Evolutionary conservation across 2,329 filamentous ascomycete genomes (phyloP).

Genomic region (Pestalotiopsis sp.): DNA sequence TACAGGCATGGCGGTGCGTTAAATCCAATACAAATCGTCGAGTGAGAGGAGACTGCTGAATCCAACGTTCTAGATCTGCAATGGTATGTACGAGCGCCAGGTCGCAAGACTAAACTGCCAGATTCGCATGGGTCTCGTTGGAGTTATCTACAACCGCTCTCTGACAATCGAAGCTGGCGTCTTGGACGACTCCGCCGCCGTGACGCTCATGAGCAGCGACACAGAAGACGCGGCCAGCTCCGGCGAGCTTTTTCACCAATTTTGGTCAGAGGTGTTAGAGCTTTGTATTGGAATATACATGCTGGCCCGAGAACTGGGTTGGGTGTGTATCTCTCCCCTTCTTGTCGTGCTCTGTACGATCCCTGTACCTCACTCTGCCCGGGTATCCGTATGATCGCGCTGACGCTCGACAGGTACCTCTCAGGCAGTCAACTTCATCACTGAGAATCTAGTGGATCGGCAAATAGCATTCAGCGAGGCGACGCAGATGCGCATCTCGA

Average conservation of each 20-base stretch:
- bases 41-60: not conserved
- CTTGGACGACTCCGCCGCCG: not conserved
- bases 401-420: not conserved
- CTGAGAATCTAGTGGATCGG: not conserved
- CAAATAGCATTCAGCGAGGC: constrained; percentile 2
- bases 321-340: not conserved
- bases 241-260: not conserved
- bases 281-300: not conserved
- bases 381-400: not conserved
- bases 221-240: not conserved
- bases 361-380: not conserved
- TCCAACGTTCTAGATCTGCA: not conserved
- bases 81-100: not conserved
- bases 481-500: not conserved
- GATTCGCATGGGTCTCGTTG: not conserved
- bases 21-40: not conserved
- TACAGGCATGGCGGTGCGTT: constrained; percentile 3
- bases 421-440: not conserved
- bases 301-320: not conserved
- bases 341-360: not conserved
- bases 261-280: not conserved
- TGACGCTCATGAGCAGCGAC: not conserved
- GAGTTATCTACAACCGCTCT: not conserved
- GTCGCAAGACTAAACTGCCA: not conserved
- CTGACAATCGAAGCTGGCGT: not conserved